Evolutionary conservation across 2,329 filamentous ascomycete species (phyloP), one percentile per base, ranked within the genome.

Genomic region (Incumbomyces lentus): DNA sequence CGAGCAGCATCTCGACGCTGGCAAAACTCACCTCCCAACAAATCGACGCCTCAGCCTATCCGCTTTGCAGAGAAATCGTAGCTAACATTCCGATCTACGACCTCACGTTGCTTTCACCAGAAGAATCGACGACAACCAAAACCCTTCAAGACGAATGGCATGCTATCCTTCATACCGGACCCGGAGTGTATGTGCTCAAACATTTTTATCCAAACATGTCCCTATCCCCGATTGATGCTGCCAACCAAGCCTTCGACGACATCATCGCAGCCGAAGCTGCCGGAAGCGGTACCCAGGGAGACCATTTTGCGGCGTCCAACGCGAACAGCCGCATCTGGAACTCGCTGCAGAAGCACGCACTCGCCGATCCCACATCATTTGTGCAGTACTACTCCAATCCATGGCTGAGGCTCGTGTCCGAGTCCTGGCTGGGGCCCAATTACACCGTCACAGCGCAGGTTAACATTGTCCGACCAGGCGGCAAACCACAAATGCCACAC

Each of bases 321-420:
- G 68, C 69, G 18, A 82, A 82, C 56, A 68, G 74, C 45, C 70
- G 79, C 8, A 79, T 82, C 63, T 82, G 78, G 78, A 82, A 82
- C 62, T 77, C 78, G 0, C 78, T 81, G 60, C 71, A 71, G 51
- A 82, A 82, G 56, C 78, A 81, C 55, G 73, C 69, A 16, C 58
- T 74, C 2, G 57, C 63, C 22, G 69, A 78, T 50, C 71, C 77
- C 0, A 36, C 56, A 0, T 75, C 71, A 0, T 82, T 82, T 55
- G 50, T 74, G 0, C 49, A 58, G 6, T 81, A 82, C 66, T 81
- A 78, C 60, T 68, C 74, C 3, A 81, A 81, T 52, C 76, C 76
- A 0, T 79, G 73, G 66, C 68, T 82, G 2, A 61, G 65, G 0
- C 58, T 71, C 6, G 68, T 79, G 18, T 71, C 69, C 40, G 68